phyloP scores from a whole-genome alignment of 768 basidiomycete species.

The Leccinum barrowsii region DNA sequence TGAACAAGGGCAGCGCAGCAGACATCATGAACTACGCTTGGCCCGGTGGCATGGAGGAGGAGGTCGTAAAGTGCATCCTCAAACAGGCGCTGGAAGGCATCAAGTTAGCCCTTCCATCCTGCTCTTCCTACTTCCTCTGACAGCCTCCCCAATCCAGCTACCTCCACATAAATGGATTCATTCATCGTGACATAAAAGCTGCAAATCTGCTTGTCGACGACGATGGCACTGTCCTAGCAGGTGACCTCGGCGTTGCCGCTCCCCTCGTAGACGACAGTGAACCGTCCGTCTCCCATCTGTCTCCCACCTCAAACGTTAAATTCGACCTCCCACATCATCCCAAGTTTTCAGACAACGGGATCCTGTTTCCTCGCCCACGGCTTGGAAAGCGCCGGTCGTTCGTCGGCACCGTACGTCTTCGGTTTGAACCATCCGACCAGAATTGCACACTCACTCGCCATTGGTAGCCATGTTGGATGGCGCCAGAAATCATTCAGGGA shows the following conservation, averaged over 20 bases:
- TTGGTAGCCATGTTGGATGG: slow-evolving; percentile 89
- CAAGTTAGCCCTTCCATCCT: slow-evolving; percentile 49
- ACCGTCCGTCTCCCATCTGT: slow-evolving; percentile 31
- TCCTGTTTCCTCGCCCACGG: slow-evolving; percentile 33
- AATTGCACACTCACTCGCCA: slow-evolving; percentile 1
- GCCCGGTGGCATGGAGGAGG: slow-evolving; percentile 89
- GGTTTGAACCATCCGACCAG: background rate
- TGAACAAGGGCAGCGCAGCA: slow-evolving; percentile 84
- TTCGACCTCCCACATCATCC: slow-evolving; percentile 30
- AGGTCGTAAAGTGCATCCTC: slow-evolving; percentile 80
- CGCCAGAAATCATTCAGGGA: slow-evolving; percentile 87
- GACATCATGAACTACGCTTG: slow-evolving; percentile 83
- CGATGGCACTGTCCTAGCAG: slow-evolving; percentile 84
- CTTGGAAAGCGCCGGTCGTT: slow-evolving; percentile 86
- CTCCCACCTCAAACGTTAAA: slow-evolving; percentile 32
- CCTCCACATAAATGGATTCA: slow-evolving; percentile 84
- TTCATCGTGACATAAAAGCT: slow-evolving; percentile 93
- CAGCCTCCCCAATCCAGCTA: slow-evolving; percentile 45
- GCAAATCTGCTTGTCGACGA: slow-evolving; percentile 92
- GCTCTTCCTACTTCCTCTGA: background rate
- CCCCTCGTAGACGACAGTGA: slow-evolving; percentile 68
- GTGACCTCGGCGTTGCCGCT: slow-evolving; percentile 91
- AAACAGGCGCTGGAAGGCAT: slow-evolving; percentile 86
- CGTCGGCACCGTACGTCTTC: slow-evolving; percentile 73
- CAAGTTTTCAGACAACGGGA: background rate